phyloP scores from a whole-genome alignment of 495 filamentous ascomycete genomes.

The Tricharina praecox region DNA sequence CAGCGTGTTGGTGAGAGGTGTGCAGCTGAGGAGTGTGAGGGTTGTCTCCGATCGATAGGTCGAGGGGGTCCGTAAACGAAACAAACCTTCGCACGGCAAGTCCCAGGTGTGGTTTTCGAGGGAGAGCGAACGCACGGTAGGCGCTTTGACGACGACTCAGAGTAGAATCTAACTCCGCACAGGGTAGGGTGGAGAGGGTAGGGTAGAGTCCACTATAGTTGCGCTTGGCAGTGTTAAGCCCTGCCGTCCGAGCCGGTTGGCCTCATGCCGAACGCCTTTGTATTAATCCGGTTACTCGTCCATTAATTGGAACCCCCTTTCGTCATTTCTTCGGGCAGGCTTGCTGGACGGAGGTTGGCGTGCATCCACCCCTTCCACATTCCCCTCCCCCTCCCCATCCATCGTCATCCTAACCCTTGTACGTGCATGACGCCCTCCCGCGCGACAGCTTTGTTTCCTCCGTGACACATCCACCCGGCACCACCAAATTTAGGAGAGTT shows the following conservation, averaged over 20 bases:
- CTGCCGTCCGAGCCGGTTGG: background rate
- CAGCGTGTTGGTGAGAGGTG: no score
- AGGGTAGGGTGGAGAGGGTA: no score
- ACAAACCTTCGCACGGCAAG: no score
- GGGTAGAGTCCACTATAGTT: no score
- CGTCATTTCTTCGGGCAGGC: slow-evolving; percentile 1
- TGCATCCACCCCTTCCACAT: no score
- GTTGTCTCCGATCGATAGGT: no score
- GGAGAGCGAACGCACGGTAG: background rate
- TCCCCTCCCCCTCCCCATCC: no score
- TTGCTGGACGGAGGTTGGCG: background rate
- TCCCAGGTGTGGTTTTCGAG: no score
- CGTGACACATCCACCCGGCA: background rate
- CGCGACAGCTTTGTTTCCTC: background rate
- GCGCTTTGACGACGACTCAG: background rate
- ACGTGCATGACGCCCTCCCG: background rate
- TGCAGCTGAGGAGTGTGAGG: no score
- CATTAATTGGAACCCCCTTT: slow-evolving; percentile 3
- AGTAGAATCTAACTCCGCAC: no score
- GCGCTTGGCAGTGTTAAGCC: background rate
- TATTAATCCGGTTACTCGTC: no score
- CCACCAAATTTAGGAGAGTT: background rate
- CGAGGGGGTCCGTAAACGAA: no score
- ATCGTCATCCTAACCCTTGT: background rate
- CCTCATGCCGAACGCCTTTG: background rate